phyloP scores from a whole-genome alignment of 2,329 filamentous ascomycete genomes.

The Scedosporium aurantiacum region DNA sequence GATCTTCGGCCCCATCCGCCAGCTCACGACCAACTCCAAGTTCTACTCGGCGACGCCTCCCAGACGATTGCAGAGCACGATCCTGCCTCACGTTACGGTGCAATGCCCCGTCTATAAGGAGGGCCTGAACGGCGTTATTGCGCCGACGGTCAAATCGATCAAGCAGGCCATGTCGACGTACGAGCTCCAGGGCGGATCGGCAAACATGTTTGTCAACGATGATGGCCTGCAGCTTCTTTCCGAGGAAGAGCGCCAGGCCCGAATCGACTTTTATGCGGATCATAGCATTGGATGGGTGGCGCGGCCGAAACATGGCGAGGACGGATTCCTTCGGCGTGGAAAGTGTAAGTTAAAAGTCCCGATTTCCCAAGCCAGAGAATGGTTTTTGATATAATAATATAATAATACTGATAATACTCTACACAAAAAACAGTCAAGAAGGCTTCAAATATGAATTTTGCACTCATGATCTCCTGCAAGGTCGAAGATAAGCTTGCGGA shows the following conservation, averaged over 20 bases:
- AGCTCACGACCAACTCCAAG: slow-evolving; percentile 66
- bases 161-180: slow-evolving; percentile 70
- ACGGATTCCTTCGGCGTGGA: slow-evolving; percentile 50
- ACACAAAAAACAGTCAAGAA: slow-evolving; percentile 38
- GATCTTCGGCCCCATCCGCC: slow-evolving; percentile 62
- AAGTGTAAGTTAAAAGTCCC: slow-evolving; percentile 29
- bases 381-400: background rate
- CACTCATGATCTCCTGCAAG: slow-evolving; percentile 54
- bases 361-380: background rate
- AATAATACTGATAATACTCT: background rate
- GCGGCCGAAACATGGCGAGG: slow-evolving; percentile 51
- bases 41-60: slow-evolving; percentile 69
- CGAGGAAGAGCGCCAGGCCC: slow-evolving; percentile 49
- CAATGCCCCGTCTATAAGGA: slow-evolving; percentile 88
- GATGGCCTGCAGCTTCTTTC: slow-evolving; percentile 60
- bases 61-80: slow-evolving; percentile 42
- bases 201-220: slow-evolving; percentile 68
- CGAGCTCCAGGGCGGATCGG: slow-evolving; percentile 66
- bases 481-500: slow-evolving; percentile 57
- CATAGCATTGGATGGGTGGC: slow-evolving; percentile 61
- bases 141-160: slow-evolving; percentile 65
- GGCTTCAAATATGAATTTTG: slow-evolving; percentile 65
- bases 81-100: slow-evolving; percentile 65
- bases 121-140: slow-evolving; percentile 62
- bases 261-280: slow-evolving; percentile 58